Base-by-base conservation (phyloP, 208 protist species). In the Trypanosoma scelopori region DNA sequence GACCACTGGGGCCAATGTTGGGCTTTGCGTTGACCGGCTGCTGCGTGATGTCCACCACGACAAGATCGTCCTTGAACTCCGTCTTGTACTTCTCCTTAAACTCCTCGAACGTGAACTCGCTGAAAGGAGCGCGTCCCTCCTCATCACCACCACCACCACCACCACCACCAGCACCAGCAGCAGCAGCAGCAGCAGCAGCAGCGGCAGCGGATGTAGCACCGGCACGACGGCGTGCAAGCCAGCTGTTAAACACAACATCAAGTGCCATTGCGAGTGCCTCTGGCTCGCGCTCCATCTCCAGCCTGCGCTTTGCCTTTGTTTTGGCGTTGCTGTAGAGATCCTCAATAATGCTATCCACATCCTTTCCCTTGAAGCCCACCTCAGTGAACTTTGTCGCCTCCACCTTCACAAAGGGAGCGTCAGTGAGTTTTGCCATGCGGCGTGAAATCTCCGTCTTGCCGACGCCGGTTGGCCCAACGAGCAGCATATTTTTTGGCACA, bases 361-460 rank as follows among this genome's bases (percentile, higher is more conserved):
- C 97, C 64, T 97, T 95, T 27, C 95, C 95, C 51, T 98, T 97
- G 75, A 98, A 98, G 27, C 92, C 92, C 0, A 97, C 92, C 64
- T 99, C 97, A 1, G 98, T 99, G 79, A 98, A 99, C 83, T 99
- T 99, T 32, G 98, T 99, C 13, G 97, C 97, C 79, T 99, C 97
- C 9, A 99, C 97, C 76, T 99, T 99, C 22, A 99, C 81, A 69
- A 99, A 99, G 3, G 98, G 98, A 0, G 97, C 95, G 52, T 98
- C 82, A 1, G 97, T 94, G 71, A 99, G 88, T 67, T 95, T 97
- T 6, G 97, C 97, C 79, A 99, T 93, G 49, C 98, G 79, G 16
- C 98, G 82, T 7, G 97, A 92, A 37, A 99, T 98, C 72, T 99
- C 97, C 30, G 92, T 98, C 71, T 98, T 98, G 30, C 94, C 94